A percentile compares a stretch with the other conserved stretches of the same genome.
These are phyloP conservation scores for Babesia caballi DNA, from an alignment of 169 alveolate genomes.

Conservation along the genomic window DNA sequence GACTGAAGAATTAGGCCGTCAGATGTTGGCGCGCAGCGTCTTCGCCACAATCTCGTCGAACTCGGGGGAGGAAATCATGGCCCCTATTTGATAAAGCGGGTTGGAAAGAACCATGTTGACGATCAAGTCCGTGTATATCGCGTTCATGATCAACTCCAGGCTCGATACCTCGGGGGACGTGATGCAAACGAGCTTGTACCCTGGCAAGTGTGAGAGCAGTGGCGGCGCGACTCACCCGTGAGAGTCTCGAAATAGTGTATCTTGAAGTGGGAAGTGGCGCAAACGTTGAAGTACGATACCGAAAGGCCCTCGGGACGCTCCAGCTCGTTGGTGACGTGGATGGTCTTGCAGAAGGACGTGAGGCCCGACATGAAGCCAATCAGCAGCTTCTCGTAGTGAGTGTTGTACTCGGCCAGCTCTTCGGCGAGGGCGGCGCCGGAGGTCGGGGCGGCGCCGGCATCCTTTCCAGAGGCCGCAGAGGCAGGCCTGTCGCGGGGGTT, in stretches of 20 bases:
- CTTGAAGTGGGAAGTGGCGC: constrained; percentile 49
- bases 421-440: background rate
- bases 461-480: background rate
- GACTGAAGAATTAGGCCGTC: constrained; percentile 5
- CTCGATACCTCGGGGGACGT: constrained; percentile 55
- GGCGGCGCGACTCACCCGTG: constrained; percentile 14
- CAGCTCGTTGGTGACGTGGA: constrained; percentile 47
- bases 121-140: constrained; percentile 53
- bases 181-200: constrained; percentile 61
- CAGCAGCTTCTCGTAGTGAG: constrained; percentile 52
- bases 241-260: constrained; percentile 61
- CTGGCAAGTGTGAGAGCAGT: background rate
- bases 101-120: constrained; percentile 38
- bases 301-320: constrained; percentile 41
- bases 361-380: constrained; percentile 54
- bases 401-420: constrained; percentile 29
- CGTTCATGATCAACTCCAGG: constrained; percentile 39
- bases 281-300: constrained; percentile 47
- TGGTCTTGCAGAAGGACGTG: constrained; percentile 56
- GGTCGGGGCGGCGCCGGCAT: background rate
- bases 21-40: constrained; percentile 30
- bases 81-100: constrained; percentile 46
- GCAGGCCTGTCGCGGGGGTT: background rate
- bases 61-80: constrained; percentile 23
- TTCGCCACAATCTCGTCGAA: constrained; percentile 39